Percentiles rank a stretch among this genome's conserved stretches.
phyloP scores from a whole-genome alignment of 192 early-diverging fungal genomes.

The Tieghemiomyces parasiticus region DNA sequence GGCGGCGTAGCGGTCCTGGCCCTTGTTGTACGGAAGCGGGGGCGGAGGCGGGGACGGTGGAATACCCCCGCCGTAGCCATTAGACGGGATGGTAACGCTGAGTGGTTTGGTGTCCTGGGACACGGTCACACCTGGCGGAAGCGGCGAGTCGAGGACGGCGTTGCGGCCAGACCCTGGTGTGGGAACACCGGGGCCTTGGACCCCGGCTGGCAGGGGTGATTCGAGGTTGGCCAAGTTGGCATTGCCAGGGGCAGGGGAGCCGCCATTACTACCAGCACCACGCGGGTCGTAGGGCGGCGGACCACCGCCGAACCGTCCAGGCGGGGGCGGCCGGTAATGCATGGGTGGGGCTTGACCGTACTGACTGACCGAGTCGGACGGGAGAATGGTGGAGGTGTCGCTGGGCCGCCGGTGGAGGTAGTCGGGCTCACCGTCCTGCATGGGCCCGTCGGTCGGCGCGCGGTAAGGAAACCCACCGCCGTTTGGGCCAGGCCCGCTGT shows the following conservation, averaged over 20 bases:
- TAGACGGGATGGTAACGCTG: neutral
- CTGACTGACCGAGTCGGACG: constrained; percentile 9
- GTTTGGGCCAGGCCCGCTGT: neutral
- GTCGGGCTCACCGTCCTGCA: neutral
- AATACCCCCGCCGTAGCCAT: neutral
- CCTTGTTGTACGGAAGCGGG: constrained; percentile 1
- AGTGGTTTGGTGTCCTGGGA: neutral
- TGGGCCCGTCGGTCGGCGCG: too few species aligned
- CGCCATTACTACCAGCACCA: too few species aligned
- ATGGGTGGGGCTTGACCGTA: constrained; percentile 9
- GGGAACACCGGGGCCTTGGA: too few species aligned
- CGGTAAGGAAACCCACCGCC: too few species aligned
- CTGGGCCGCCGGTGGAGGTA: constrained; percentile 3
- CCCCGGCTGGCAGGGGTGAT: neutral
- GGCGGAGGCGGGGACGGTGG: constrained; percentile 6
- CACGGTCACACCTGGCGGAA: constrained; percentile 6
- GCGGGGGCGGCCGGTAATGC: neutral
- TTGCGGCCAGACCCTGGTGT: neutral
- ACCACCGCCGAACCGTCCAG: neutral
- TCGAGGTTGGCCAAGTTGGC: neutral
- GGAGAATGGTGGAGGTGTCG: constrained; percentile 6
- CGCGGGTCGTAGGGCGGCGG: neutral
- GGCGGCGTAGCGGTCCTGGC: constrained; percentile 2
- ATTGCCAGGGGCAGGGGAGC: too few species aligned
- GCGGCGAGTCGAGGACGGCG: neutral